Conservation (phyloP, 371 early-diverging fungal species). For the Mucor sp. region DNA sequence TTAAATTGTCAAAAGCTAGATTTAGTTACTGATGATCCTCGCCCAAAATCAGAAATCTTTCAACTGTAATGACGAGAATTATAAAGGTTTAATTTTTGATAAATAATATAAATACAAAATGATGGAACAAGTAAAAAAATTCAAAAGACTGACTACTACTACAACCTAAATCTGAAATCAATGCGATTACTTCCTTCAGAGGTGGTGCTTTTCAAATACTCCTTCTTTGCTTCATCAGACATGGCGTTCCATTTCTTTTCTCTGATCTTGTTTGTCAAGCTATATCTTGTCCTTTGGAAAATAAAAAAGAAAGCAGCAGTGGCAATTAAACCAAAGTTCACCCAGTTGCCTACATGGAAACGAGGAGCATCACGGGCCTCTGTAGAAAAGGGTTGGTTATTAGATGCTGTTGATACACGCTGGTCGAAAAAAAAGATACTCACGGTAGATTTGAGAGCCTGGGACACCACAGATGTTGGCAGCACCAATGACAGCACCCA, state of each 20-base stretch:
- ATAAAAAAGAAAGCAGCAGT: slow-evolving; percentile 17
- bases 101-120: neutral
- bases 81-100: no score
- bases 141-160: slow-evolving; percentile 13
- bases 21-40: no score
- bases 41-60: no score
- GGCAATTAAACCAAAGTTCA: slow-evolving; percentile 25
- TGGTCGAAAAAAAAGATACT: neutral
- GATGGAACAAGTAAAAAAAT: neutral
- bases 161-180: slow-evolving; percentile 41
- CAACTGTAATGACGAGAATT: no score
- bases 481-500: slow-evolving; percentile 47
- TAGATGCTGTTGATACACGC: neutral
- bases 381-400: neutral
- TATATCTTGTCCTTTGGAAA: slow-evolving; percentile 28
- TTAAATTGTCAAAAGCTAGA: no score
- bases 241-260: slow-evolving; percentile 34
- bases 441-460: slow-evolving; percentile 43
- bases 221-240: slow-evolving; percentile 27
- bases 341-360: slow-evolving; percentile 42
- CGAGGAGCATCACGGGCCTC: slow-evolving; percentile 37
- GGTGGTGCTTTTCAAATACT: slow-evolving; percentile 30
- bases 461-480: slow-evolving; percentile 48
- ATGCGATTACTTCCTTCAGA: slow-evolving; percentile 37
- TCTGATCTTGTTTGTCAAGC: slow-evolving; percentile 33